These are phyloP conservation scores for Chlorella sp. DNA, from an alignment of 139 green algal species.

Conservation along the genomic window DNA sequence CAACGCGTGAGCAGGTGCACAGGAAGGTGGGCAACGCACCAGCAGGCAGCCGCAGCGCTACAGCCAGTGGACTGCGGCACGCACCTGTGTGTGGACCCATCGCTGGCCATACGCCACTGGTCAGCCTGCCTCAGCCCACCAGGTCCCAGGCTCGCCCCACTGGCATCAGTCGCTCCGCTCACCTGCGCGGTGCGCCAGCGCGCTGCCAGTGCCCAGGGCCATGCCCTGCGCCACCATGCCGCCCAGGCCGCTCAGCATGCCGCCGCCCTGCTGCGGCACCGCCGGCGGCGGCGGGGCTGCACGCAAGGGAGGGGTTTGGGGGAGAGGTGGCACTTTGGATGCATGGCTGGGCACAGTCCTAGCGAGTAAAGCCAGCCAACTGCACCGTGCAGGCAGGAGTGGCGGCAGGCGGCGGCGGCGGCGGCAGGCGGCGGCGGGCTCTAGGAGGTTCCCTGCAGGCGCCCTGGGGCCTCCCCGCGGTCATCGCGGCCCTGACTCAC, in stretches of 20 bases:
- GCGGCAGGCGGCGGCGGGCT: background rate
- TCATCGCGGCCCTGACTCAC: background rate
- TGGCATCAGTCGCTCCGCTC: background rate
- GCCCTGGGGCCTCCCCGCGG: background rate
- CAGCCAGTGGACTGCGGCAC: too few relatives aligned
- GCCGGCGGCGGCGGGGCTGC: conserved; percentile 53
- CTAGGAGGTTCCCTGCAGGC: background rate
- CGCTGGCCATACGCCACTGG: too few relatives aligned
- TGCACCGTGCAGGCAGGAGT: background rate
- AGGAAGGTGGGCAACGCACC: background rate
- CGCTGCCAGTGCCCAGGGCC: conserved; percentile 85
- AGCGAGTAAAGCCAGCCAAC: background rate
- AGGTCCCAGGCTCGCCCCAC: background rate
- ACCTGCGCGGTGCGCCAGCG: conserved; percentile 82
- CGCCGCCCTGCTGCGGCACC: conserved; percentile 62
- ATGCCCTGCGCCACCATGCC: conserved; percentile 81
- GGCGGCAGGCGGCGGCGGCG: background rate
- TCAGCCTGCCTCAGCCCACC: too few relatives aligned
- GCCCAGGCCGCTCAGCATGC: conserved; percentile 84
- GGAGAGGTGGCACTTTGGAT: background rate
- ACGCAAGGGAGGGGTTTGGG: background rate
- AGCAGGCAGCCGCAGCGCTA: background rate
- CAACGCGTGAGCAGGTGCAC: too few relatives aligned
- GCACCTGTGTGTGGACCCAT: too few relatives aligned
- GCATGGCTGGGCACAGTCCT: background rate